Evolutionary conservation across 2,329 filamentous ascomycete genomes (phyloP).

Genomic region (Cladosporium sp.): DNA sequence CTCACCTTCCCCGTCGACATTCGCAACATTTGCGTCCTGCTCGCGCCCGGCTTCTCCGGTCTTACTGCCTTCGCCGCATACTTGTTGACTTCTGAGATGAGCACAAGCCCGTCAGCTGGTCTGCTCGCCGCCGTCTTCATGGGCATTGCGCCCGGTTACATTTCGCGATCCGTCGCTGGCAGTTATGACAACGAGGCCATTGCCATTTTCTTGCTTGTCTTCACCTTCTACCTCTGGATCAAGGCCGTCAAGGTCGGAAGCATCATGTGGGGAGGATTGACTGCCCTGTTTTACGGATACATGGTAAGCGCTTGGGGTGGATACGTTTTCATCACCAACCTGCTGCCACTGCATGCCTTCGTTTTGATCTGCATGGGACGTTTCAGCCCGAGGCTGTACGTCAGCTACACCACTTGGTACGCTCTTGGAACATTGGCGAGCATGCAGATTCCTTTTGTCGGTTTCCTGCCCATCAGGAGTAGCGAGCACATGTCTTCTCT

Average conservation of each 20-base stretch:
- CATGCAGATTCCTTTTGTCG: conserved; percentile 99
- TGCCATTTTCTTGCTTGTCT: conserved; percentile 96
- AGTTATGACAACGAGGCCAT: conserved; percentile 99
- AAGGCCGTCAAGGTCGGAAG: conserved; percentile 96
- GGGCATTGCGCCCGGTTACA: conserved; percentile 96
- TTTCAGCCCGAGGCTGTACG: conserved; percentile 90
- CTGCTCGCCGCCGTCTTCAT: conserved; percentile 93
- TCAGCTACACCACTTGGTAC: conserved; percentile 98
- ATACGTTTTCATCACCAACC: conserved; percentile 98
- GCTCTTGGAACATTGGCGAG: conserved; percentile 91
- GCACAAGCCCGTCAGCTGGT: conserved; percentile 87
- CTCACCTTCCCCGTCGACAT: conserved; percentile 94
- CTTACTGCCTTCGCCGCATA: conserved; percentile 91
- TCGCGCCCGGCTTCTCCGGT: conserved; percentile 91
- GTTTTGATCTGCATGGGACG: conserved; percentile 95
- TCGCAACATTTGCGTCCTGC: conserved; percentile 95
- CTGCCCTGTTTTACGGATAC: conserved; percentile 97
- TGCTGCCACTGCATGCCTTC: conserved; percentile 90
- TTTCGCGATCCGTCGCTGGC: conserved; percentile 93
- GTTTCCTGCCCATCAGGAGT: conserved; percentile 91
- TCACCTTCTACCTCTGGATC: conserved; percentile 99
- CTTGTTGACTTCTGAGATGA: conserved; percentile 96
- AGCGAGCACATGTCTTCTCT: conserved; percentile 98
- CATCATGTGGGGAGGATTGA: conserved; percentile 92
- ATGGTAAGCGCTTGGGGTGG: conserved; percentile 99